Conservation (phyloP, 768 basidiomycete genomes). For the Tulasnella calospora region DNA sequence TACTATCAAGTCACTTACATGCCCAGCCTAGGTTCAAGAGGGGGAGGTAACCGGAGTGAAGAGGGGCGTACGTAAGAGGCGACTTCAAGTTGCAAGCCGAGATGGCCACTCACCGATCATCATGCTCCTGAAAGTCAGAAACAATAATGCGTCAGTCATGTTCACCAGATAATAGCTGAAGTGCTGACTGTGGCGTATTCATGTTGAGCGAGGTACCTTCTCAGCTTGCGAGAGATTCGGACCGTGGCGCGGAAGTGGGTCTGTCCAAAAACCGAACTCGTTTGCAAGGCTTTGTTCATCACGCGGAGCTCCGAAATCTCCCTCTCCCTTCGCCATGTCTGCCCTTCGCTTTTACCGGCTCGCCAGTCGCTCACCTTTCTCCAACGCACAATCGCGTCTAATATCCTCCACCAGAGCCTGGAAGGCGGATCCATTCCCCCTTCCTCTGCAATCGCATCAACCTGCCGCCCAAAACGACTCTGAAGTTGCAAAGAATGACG, state of each 20-base stretch:
- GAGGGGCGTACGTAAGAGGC: not conserved
- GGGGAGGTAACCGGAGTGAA: no score
- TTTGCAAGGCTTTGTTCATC: not conserved
- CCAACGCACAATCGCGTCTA: not conserved
- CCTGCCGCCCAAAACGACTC: constrained; percentile 29
- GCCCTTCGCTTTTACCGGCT: not conserved
- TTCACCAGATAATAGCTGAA: not conserved
- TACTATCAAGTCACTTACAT: not conserved
- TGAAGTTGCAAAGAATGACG: not conserved
- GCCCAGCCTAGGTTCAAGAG: constrained; percentile 13
- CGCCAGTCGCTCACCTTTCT: not conserved
- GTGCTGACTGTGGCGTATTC: constrained; percentile 18
- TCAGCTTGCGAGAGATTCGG: not conserved
- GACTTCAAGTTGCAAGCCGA: not conserved
- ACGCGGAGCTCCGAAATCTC: not conserved
- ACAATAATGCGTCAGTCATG: not conserved
- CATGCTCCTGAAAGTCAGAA: constrained; percentile 4
- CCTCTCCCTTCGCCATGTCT: not conserved
- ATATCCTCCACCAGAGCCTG: not conserved
- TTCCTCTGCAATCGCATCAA: constrained; percentile 34
- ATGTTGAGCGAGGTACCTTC: not conserved
- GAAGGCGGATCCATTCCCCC: constrained; percentile 36
- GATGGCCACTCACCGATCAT: not conserved
- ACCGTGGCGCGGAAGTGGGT: not conserved
- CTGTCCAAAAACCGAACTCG: not conserved